These are phyloP conservation scores for Paspalum notatum DNA, from an alignment of 176 grass and related monocot species.

Conservation along the genomic window DNA sequence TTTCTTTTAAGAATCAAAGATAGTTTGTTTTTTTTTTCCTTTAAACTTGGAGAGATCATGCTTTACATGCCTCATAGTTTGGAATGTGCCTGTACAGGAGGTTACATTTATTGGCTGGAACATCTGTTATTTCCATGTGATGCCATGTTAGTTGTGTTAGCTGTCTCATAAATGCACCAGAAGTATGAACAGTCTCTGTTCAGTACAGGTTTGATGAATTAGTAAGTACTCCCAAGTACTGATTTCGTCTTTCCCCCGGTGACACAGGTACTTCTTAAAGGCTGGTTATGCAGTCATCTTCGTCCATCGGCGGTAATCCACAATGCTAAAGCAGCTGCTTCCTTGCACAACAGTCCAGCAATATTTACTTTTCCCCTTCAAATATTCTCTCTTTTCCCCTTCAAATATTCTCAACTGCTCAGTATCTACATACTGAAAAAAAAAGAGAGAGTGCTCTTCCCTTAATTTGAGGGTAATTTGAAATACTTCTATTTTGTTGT, in stretches of 20 bases:
- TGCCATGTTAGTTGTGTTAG: neutral
- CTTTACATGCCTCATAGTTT: slow-evolving; percentile 5
- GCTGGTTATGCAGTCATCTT: slow-evolving; percentile 91
- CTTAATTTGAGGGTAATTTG: neutral
- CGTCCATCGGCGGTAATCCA: slow-evolving; percentile 60
- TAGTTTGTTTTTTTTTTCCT: neutral
- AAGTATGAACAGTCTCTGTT: neutral
- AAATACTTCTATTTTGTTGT: slow-evolving; percentile 15
- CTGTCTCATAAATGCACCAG: neutral
- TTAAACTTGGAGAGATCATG: neutral
- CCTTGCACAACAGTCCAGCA: neutral
- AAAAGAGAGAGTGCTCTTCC: neutral
- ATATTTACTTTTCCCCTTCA: neutral
- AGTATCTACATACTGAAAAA: neutral
- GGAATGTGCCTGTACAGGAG: neutral
- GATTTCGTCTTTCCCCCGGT: neutral
- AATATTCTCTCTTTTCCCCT: slow-evolving; percentile 4
- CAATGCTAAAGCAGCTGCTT: neutral
- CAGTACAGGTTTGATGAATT: neutral
- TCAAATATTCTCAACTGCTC: slow-evolving; percentile 5
- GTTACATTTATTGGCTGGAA: neutral
- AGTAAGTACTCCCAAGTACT: neutral
- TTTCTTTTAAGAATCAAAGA: neutral
- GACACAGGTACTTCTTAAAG: slow-evolving; percentile 82
- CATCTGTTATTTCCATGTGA: neutral